These are phyloP conservation scores for Ophiocytium majus DNA, from an alignment of 352 stramenopile species.

Conservation along the genomic window DNA sequence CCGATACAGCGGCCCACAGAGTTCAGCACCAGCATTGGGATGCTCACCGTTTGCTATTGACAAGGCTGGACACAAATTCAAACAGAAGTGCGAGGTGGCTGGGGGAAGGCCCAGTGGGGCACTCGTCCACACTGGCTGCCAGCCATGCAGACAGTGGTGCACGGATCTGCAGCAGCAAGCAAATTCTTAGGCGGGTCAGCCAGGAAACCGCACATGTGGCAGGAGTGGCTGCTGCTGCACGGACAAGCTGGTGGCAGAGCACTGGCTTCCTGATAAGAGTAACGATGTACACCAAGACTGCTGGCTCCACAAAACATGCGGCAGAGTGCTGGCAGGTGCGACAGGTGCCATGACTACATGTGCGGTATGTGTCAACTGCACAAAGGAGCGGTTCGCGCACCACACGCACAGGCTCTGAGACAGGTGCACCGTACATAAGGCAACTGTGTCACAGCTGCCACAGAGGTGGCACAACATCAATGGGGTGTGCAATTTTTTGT, in stretches of 20 bases:
- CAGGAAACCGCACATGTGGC: neutral
- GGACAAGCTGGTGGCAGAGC: neutral
- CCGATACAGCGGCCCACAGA: neutral
- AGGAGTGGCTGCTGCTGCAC: neutral
- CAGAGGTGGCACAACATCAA: neutral
- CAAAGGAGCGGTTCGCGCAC: no score
- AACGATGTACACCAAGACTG: neutral
- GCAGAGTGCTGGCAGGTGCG: no score
- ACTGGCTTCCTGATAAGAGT: neutral
- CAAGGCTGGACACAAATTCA: neutral
- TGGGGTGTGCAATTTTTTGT: neutral
- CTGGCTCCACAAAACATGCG: neutral
- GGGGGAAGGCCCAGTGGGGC: neutral
- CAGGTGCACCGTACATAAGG: no score
- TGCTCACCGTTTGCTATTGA: neutral
- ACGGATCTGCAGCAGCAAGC: neutral
- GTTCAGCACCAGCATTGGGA: neutral
- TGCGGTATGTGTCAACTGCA: no score
- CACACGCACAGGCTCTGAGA: no score
- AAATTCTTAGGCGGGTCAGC: neutral
- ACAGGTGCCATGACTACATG: no score
- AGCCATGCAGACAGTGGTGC: neutral
- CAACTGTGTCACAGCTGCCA: no score
- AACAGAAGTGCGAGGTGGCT: neutral
- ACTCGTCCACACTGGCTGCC: neutral